phyloP scores from a whole-genome alignment of 2,329 filamentous ascomycete species.

The Fusarium beomiforme region DNA sequence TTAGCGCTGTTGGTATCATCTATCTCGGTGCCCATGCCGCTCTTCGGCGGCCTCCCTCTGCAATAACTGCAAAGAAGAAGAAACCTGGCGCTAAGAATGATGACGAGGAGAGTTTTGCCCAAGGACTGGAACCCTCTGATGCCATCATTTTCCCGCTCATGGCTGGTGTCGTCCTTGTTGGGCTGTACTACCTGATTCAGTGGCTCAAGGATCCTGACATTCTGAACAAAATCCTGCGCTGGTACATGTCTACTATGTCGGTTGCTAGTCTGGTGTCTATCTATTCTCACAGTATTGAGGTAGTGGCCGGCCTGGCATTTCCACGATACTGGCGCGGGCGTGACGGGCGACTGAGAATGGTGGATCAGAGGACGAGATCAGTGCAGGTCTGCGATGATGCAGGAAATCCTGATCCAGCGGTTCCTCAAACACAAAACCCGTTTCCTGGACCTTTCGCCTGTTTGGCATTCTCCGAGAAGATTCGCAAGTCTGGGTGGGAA shows the following conservation, averaged over 20 bases:
- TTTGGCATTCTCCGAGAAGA: conserved; percentile 44
- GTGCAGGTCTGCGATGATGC: conserved; percentile 52
- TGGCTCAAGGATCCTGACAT: conserved; percentile 84
- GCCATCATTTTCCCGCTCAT: conserved; percentile 86
- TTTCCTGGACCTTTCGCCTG: conserved; percentile 49
- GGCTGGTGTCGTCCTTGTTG: conserved; percentile 76
- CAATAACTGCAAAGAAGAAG: conserved; percentile 66
- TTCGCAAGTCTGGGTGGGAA: conserved; percentile 55
- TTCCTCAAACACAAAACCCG: conserved; percentile 38
- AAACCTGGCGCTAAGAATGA: conserved; percentile 54
- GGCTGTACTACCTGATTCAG: conserved; percentile 88
- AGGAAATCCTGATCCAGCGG: conserved; percentile 43
- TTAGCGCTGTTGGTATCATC: conserved; percentile 83
- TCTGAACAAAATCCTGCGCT: conserved; percentile 83
- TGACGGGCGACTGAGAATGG: conserved; percentile 55
- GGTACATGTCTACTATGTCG: conserved; percentile 84
- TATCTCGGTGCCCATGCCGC: conserved; percentile 88
- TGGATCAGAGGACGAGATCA: conserved; percentile 53
- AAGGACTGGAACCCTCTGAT: conserved; percentile 72
- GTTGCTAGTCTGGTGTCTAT: conserved; percentile 80
- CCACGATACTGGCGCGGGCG: conserved; percentile 72
- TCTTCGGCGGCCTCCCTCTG: conserved; percentile 83
- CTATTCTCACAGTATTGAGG: conserved; percentile 74
- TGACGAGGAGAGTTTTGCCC: conserved; percentile 61
- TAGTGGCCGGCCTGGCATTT: conserved; percentile 75